Evolutionary conservation across 1,284 basidiomycete species (phyloP).

Genomic region (Puccinia triticina): DNA sequence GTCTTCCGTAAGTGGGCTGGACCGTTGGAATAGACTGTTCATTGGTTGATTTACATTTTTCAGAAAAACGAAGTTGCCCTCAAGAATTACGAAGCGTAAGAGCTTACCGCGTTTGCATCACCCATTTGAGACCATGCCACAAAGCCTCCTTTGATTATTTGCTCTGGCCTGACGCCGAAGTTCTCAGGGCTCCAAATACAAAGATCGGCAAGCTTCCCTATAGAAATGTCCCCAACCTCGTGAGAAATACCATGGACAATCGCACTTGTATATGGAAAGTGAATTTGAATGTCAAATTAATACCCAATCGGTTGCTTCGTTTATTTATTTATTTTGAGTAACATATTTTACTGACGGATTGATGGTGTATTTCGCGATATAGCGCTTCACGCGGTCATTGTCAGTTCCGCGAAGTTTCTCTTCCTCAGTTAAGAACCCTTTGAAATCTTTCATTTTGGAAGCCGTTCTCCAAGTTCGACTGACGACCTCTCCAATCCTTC

Average conservation of each 20-base stretch:
- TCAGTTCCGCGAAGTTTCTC: conserved; percentile 71
- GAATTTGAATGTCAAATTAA: not conserved
- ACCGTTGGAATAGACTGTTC: conserved; percentile 80
- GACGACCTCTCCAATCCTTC: conserved; percentile 91
- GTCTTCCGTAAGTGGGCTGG: conserved; percentile 77
- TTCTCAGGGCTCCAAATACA: conserved; percentile 91
- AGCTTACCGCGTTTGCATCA: conserved; percentile 57
- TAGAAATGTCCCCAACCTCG: conserved; percentile 79
- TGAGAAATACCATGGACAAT: conserved; percentile 91
- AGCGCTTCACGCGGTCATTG: conserved; percentile 95
- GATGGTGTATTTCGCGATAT: conserved; percentile 94
- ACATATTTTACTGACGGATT: conserved; percentile 76
- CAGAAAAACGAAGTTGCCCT: not conserved
- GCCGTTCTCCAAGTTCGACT: conserved; percentile 95
- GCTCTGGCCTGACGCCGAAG: conserved; percentile 88
- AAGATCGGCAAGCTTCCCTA: conserved; percentile 85
- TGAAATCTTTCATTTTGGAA: conserved; percentile 82
- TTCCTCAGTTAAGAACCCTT: conserved; percentile 73
- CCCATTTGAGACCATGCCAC: conserved; percentile 77
- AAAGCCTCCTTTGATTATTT: conserved; percentile 90
- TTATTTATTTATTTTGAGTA: not conserved
- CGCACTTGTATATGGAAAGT: conserved; percentile 67
- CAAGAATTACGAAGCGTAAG: not conserved
- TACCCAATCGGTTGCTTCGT: not conserved
- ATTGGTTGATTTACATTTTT: not conserved